Base-by-base conservation (phyloP, 2,329 filamentous ascomycete species). In the Fusarium penzigii region DNA sequence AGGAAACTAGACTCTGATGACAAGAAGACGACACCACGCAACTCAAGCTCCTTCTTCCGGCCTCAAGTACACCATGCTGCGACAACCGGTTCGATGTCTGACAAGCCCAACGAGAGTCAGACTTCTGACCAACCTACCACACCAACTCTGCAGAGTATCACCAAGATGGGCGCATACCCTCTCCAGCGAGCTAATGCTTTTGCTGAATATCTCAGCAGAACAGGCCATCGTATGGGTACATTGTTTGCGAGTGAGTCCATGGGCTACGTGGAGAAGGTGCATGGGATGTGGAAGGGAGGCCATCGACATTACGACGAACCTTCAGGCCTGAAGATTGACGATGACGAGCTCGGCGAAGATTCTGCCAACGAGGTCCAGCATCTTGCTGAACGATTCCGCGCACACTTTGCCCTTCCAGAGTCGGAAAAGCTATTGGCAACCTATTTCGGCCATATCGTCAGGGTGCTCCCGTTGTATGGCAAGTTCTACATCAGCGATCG, bases 251-350 rank as follows among this genome's bases (percentile, higher is more conserved):
- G 88, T 0, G 92, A 97, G 69, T 95, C 93, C 1, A 96, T 96
- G 86, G 92, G 91, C 2, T 97, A 97, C 67, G 88, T 96, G 32
- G 92, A 95, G 67, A 97, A 97, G 70, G 92, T 97, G 0, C 96
- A 93, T 0, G 93, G 92, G 38, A 97, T 97, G 89, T 94, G 94
- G 85, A 90, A 92, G 61, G 94, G 94, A 34, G 90, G 90, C 12
- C 87, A 88, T 63, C 92, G 88, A 64, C 93, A 97, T 71, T 99
- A 97, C 65, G 86, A 88, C 45, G 88, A 83, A 41, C 78, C 78
- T 3, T 70, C 74, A 42, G 79, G 75, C 17, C 72, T 81, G 40
- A 75, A 73, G 29, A 75, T 77, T 2, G 81, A 85, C 42, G 81
- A 84, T 14, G 78, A 83, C n/a, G 76, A 79, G 29, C 72, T 77